Percentiles rank a stretch among this genome's conserved stretches.
phyloP scores from a whole-genome alignment of 805 yeast genomes.

The Phaffomyces thermotolerans region DNA sequence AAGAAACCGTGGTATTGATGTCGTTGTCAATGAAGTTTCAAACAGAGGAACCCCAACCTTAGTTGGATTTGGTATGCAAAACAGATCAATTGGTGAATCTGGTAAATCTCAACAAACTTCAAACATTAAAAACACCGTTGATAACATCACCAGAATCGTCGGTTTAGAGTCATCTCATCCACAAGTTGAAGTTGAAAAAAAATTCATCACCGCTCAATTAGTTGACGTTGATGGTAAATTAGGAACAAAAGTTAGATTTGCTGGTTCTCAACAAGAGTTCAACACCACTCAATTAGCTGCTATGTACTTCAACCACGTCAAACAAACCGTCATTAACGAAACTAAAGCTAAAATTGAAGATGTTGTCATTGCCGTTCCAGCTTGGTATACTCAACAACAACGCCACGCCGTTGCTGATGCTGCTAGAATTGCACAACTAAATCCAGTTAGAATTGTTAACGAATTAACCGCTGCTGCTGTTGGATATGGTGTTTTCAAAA shows the following conservation, averaged over 20 bases:
- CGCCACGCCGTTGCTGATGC: conserved; percentile 96
- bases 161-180: conserved; percentile 74
- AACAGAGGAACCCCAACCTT: conserved; percentile 92
- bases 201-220: conserved; percentile 67
- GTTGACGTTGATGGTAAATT: conserved; percentile 68
- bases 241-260: conserved; percentile 80
- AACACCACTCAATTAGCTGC: conserved; percentile 88
- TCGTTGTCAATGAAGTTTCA: conserved; percentile 96
- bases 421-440: conserved; percentile 89
- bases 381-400: conserved; percentile 94
- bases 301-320: conserved; percentile 89
- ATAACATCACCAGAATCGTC: conserved; percentile 85
- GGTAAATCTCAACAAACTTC: conserved; percentile 97
- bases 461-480: conserved; percentile 99
- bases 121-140: conserved; percentile 93
- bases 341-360: conserved; percentile 73
- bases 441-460: conserved; percentile 96
- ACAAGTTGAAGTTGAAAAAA: conserved; percentile 67
- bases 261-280: conserved; percentile 72
- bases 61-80: conserved; percentile 86
- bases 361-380: conserved; percentile 91
- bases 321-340: conserved; percentile 71
- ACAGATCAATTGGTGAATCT: conserved; percentile 89
- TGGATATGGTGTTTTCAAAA: conserved; percentile 97
- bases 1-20: conserved; percentile 96